Percentiles rank a stretch among this genome's conserved stretches.
These are phyloP conservation scores for Candida dendrica DNA, from an alignment of 805 yeast species.

Conservation along the genomic window DNA sequence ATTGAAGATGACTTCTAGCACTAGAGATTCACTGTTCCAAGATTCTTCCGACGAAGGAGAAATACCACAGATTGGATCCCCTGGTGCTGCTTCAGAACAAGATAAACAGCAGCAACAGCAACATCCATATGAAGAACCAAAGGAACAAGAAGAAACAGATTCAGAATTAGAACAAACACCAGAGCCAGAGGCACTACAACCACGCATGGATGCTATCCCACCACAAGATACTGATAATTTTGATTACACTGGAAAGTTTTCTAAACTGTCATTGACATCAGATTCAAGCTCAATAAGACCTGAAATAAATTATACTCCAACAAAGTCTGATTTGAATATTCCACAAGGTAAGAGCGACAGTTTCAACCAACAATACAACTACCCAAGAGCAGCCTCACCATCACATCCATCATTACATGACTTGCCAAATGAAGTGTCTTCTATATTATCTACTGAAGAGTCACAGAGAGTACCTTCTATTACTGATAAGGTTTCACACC, in stretches of 20 bases:
- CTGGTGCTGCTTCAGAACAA: too few species aligned
- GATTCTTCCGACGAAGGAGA: conserved; percentile 15
- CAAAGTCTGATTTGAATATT: not conserved
- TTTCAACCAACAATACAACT: not conserved
- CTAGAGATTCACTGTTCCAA: conserved; percentile 9
- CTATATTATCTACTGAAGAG: not conserved
- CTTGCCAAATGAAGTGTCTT: not conserved
- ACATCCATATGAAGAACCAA: not conserved
- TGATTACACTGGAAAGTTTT: not conserved
- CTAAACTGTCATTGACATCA: not conserved
- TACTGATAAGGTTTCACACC: not conserved
- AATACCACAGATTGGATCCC: not conserved
- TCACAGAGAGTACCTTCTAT: not conserved
- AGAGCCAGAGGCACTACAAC: too few species aligned
- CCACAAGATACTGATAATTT: not conserved
- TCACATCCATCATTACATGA: not conserved
- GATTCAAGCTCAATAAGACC: conserved; percentile 2
- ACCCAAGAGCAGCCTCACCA: not conserved
- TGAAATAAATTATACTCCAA: conserved; percentile 2
- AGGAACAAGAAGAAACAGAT: not conserved
- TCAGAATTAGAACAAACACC: not conserved
- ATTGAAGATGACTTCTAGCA: not conserved
- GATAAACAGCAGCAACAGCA: too few species aligned
- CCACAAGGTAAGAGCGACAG: not conserved
- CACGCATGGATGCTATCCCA: not conserved